Evolutionary conservation across 306 rosid genomes (phyloP), one percentile per base, ranked within the genome.

Genomic region (Ormosia semicastrata): DNA sequence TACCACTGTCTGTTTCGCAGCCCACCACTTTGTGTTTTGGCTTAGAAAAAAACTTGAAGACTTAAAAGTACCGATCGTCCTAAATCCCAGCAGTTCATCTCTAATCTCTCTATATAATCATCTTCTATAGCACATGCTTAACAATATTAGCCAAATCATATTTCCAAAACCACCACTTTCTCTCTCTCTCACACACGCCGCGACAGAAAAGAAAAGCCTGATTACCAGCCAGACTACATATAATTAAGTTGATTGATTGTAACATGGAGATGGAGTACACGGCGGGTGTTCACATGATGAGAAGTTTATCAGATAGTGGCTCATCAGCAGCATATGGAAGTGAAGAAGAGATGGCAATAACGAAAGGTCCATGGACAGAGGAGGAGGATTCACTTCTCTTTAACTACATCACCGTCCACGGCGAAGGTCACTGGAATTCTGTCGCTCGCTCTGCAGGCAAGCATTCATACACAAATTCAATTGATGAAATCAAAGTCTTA

Each of bases 351-450:
- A 62, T 57, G 72, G 81, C 13, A 8, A 50, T 90, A 7, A 86
- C 67, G 81, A 92, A 89, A 88, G 97, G 97, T 69, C 87, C 92
- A 49, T 92, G 97, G 97, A 90, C 90, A 15, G 91, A 85, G 9
- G 91, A 90, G 30, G 97, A 90, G 77, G 97, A 92, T 70, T 50
- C 88, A 47, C 7, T 78, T 73, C 89, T 92, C 36, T 24, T 66
- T 6, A 78, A 58, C 75, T 83, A 85, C 36, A 50, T 92, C 40
- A 76, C 78, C 53, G 10, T 54, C 54, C 87, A 88, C 2, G 92
- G 97, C 2, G 90, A 92, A 62, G 91, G 94, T 13, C 91, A 85
- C 18, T 92, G 97, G 97, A 90, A 92, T 56, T 84, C 86, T 11
- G 80, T 92, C 0, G 89, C 97, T 68, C 88, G 85, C 4, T 79